Conservation (phyloP, 345 rosid species). For the Microcos paniculata region DNA sequence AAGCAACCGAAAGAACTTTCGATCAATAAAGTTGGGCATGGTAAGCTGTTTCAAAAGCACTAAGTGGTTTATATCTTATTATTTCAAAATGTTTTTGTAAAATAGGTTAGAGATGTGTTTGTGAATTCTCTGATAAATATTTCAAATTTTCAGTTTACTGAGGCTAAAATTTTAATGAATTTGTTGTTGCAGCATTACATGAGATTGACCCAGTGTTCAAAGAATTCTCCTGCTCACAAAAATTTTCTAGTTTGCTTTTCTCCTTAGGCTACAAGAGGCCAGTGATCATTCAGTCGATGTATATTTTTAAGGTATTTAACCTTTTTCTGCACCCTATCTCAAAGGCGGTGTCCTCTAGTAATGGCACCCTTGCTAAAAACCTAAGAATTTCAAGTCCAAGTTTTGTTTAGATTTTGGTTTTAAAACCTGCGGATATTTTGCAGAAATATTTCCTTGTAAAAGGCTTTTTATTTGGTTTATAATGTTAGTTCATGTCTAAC, state of each 20-base stretch:
- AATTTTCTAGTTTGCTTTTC: conserved; percentile 50
- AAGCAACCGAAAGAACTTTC: conserved; percentile 85
- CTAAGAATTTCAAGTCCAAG: conserved; percentile 8
- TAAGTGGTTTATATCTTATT: neutral
- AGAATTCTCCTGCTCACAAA: conserved; percentile 60
- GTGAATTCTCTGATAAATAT: neutral
- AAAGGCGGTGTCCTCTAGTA: neutral
- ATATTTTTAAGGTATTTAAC: conserved; percentile 77
- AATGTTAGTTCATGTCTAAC: neutral
- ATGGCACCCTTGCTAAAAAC: neutral
- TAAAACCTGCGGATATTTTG: neutral
- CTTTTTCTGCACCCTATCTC: conserved; percentile 1
- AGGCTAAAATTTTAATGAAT: conserved; percentile 11
- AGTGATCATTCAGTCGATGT: conserved; percentile 83
- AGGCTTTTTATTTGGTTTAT: neutral
- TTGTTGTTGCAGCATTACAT: conserved; percentile 64
- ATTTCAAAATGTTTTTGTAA: neutral
- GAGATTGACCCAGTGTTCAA: conserved; percentile 78
- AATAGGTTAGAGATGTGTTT: neutral
- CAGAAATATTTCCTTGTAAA: neutral
- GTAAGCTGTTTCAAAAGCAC: conserved; percentile 35
- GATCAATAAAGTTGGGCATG: conserved; percentile 95
- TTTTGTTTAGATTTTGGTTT: neutral
- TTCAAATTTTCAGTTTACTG: neutral
- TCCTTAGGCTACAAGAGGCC: conserved; percentile 86